A percentile compares a stretch with the other conserved stretches of the same genome.
These are phyloP conservation scores for Candida adriatica DNA, from an alignment of 805 yeast species.

Conservation along the genomic window DNA sequence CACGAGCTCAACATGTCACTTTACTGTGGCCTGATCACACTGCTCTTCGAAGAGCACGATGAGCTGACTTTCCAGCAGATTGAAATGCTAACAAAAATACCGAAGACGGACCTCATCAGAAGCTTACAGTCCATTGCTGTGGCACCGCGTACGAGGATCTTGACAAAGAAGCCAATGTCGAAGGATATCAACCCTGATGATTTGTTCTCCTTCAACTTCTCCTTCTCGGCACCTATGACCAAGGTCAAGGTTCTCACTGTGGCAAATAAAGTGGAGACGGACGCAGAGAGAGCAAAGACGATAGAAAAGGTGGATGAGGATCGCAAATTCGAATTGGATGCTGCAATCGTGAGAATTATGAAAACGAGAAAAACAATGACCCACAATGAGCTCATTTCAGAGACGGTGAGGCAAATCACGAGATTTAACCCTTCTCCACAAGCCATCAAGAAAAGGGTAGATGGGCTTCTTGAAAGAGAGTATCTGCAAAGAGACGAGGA, in stretches of 20 bases:
- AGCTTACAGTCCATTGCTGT: slow-evolving; percentile 80
- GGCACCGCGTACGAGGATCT: slow-evolving; percentile 72
- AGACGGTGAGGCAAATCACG: slow-evolving; percentile 51
- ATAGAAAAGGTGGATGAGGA: slow-evolving; percentile 53
- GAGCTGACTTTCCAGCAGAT: slow-evolving; percentile 56
- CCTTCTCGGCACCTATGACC: slow-evolving; percentile 59
- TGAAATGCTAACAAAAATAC: slow-evolving; percentile 58
- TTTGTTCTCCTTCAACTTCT: slow-evolving; percentile 57
- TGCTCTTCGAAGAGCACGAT: slow-evolving; percentile 59
- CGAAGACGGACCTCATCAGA: slow-evolving; percentile 63
- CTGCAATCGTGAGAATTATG: slow-evolving; percentile 86
- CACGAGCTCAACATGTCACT: slow-evolving; percentile 80
- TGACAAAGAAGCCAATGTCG: slow-evolving; percentile 68
- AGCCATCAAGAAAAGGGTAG: slow-evolving; percentile 65
- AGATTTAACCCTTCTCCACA: slow-evolving; percentile 66
- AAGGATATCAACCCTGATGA: slow-evolving; percentile 62
- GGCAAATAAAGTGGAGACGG: slow-evolving; percentile 40
- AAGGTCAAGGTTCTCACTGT: slow-evolving; percentile 72
- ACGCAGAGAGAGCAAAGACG: slow-evolving; percentile 34
- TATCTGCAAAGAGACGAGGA: slow-evolving; percentile 67
- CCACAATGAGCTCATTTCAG: slow-evolving; percentile 64
- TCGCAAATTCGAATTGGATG: slow-evolving; percentile 65
- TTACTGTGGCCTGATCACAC: slow-evolving; percentile 69
- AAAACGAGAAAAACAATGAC: slow-evolving; percentile 57
- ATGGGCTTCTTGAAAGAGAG: slow-evolving; percentile 72